These are phyloP conservation scores for Platanthera guangdongensis DNA, from an alignment of 106 monocot species.

Conservation along the genomic window DNA sequence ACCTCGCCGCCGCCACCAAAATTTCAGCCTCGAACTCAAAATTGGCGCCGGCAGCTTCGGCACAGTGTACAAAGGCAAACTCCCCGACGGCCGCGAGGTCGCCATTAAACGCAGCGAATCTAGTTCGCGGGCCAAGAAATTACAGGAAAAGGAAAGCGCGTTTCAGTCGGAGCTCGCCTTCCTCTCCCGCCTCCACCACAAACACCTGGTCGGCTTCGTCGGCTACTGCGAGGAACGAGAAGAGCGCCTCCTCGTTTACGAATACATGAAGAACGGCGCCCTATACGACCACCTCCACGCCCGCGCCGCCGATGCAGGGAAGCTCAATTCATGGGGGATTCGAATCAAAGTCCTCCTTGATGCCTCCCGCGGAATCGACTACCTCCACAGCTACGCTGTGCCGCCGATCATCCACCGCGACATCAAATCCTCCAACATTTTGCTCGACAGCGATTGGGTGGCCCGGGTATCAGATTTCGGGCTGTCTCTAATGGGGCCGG, in stretches of 20 bases:
- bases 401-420: slow-evolving; percentile 63
- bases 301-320: not conserved
- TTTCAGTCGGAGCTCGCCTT: slow-evolving; percentile 44
- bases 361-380: slow-evolving; percentile 48
- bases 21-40: slow-evolving; percentile 7
- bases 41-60: slow-evolving; percentile 33
- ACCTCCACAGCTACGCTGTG: slow-evolving; percentile 56
- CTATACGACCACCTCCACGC: slow-evolving; percentile 49
- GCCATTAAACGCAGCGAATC: slow-evolving; percentile 25
- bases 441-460: slow-evolving; percentile 44
- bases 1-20: not conserved
- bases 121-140: not conserved
- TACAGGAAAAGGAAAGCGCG: slow-evolving; percentile 41
- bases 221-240: slow-evolving; percentile 45
- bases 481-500: slow-evolving; percentile 34
- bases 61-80: slow-evolving; percentile 18
- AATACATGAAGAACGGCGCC: slow-evolving; percentile 62
- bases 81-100: slow-evolving; percentile 25
- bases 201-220: slow-evolving; percentile 43
- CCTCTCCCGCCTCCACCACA: slow-evolving; percentile 54
- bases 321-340: slow-evolving; percentile 36
- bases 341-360: slow-evolving; percentile 47
- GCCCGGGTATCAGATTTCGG: slow-evolving; percentile 60
- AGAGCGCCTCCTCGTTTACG: slow-evolving; percentile 55
- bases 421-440: slow-evolving; percentile 68